Evolutionary conservation across 176 grass and related monocot species (phyloP), one percentile per base, ranked within the genome.

Genomic region (Calamus simplicifolius): DNA sequence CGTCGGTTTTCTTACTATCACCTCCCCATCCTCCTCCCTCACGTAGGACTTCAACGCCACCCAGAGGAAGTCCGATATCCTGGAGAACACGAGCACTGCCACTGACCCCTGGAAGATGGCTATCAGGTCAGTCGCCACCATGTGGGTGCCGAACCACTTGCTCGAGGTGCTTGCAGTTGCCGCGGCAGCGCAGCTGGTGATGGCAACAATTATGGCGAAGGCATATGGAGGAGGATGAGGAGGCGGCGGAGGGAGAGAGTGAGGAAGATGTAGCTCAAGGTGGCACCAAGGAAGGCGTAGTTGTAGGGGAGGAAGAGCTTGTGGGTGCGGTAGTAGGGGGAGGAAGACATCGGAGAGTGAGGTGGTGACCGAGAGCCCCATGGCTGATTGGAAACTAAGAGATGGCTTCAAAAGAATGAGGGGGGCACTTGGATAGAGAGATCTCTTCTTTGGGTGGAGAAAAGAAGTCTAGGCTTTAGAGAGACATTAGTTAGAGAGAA

Each of bases 231-330:
- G 63, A 66, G 49, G 63, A 66, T 27, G 49, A 66, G 63, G 63
- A 66, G 63, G 63, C 52, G 29, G 23, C 63, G 63, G 25, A 66
- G 63, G 63, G 63, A 66, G 25, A 66, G 63, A 25, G 63, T 52
- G 49, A 66, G 63, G 49, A 66, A 66, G 63, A 66, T 17, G 49
- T 49, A 66, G 63, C 63, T 66, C 49, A 25, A 66, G 63, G 63
- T 49, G 25, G 49, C 63, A 15, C 63, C 63, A 23, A 66, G 48
- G 49, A 66, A 49, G 63, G 49, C 25, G 49, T 66, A 66, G 49
- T 66, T 66, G 63, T 10, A 50, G 63, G 52, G 23, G 49, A 66
- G 63, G 63, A 66, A 66, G 63, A 49, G 19, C 21, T 50, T 50
- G 63, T 66, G 63, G 49, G 49, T 21, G 63, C 63, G 49, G 63